Conservation (phyloP, 306 rosid species). For the Calophaca sinica region DNA sequence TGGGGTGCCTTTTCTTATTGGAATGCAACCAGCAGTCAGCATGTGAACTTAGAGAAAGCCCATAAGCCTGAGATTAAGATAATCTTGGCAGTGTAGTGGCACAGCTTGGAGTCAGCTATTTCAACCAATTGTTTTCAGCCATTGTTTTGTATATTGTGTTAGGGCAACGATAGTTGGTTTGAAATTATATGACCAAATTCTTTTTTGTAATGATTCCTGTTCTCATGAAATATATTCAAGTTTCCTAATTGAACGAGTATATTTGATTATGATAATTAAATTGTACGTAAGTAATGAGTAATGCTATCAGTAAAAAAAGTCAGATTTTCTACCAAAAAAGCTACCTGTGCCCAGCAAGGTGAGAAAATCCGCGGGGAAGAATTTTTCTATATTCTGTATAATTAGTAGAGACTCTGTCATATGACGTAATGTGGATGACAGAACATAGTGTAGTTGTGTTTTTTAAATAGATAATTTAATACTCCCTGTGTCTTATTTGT, state of each 20-base stretch:
- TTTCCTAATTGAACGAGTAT: not conserved
- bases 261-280: not conserved
- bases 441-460: too few species aligned
- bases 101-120: slow-evolving; percentile 6
- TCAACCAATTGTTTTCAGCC: not conserved
- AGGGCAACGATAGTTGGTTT: slow-evolving; percentile 3
- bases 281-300: not conserved
- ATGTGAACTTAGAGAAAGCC: slow-evolving; percentile 6
- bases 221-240: not conserved
- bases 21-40: slow-evolving; percentile 15
- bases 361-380: too few species aligned
- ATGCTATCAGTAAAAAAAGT: not conserved
- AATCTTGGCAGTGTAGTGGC: slow-evolving; percentile 9
- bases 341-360: not conserved
- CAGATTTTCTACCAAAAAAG: not conserved
- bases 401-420: too few species aligned
- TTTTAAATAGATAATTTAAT: too few species aligned
- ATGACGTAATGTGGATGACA: too few species aligned
- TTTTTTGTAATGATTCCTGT: slow-evolving; percentile 15
- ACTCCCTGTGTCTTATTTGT: too few species aligned
- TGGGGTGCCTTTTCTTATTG: slow-evolving; percentile 11
- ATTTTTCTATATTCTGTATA: too few species aligned
- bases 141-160: slow-evolving; percentile 21
- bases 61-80: slow-evolving; percentile 14
- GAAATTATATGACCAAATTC: not conserved